Conservation (phyloP, 2,329 filamentous ascomycete genomes). For the Aspergillus pseudotamarii region DNA sequence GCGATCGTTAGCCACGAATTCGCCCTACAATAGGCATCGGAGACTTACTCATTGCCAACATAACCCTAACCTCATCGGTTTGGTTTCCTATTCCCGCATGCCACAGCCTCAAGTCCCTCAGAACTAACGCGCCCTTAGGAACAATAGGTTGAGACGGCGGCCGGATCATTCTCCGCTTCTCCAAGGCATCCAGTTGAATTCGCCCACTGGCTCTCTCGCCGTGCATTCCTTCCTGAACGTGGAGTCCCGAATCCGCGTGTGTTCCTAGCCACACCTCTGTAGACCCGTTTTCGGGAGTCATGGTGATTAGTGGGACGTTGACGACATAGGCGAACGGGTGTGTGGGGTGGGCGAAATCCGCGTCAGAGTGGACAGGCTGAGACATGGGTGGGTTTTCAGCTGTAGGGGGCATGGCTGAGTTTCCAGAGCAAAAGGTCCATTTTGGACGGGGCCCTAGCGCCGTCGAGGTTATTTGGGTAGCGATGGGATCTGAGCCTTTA, state of each 20-base stretch:
- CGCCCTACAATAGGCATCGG: neutral
- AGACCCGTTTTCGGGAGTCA: conserved; percentile 56
- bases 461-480: conserved; percentile 40
- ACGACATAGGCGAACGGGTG: conserved; percentile 60
- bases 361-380: conserved; percentile 62
- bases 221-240: conserved; percentile 53
- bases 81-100: conserved; percentile 66
- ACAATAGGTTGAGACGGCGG: conserved; percentile 56
- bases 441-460: conserved; percentile 58
- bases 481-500: conserved; percentile 53
- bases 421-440: conserved; percentile 62
- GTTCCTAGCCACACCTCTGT: conserved; percentile 65
- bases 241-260: conserved; percentile 41
- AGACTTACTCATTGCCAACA: conserved; percentile 56
- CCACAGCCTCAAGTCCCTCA: conserved; percentile 65
- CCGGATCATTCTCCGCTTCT: conserved; percentile 38
- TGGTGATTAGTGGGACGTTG: conserved; percentile 57
- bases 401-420: conserved; percentile 50
- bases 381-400: conserved; percentile 30
- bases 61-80: conserved; percentile 48
- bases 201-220: conserved; percentile 57
- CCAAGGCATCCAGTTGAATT: conserved; percentile 43
- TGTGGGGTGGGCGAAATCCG: conserved; percentile 58
- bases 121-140: conserved; percentile 58
- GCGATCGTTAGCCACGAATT: conserved; percentile 15